phyloP scores from a whole-genome alignment of 441 rosid genomes.

The Adansonia gregorii region DNA sequence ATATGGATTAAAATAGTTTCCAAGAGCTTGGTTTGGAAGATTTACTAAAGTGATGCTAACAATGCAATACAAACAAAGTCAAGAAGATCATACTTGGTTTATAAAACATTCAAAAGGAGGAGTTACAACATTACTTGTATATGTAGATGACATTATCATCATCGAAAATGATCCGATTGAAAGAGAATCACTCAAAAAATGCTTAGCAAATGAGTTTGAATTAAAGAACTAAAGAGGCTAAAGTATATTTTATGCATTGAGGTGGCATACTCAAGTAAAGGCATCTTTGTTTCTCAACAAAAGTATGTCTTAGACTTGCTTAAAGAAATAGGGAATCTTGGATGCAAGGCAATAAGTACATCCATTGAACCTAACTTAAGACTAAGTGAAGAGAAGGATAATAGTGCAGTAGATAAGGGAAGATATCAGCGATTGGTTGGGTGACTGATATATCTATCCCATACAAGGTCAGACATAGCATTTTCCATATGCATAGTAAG shows the following conservation, averaged over 20 bases:
- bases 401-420: background rate
- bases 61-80: background rate
- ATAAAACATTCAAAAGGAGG: background rate
- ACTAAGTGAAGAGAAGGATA: background rate
- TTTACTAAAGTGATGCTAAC: background rate
- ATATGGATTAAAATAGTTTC: too few relatives aligned
- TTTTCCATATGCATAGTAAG: background rate
- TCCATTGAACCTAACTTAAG: background rate
- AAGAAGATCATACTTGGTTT: background rate
- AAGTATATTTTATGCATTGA: background rate
- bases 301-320: background rate
- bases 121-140: background rate
- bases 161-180: background rate
- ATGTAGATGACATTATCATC: too few relatives aligned
- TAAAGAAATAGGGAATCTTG: background rate
- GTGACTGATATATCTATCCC: background rate
- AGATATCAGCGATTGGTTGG: background rate
- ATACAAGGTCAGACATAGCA: background rate
- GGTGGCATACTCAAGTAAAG: background rate
- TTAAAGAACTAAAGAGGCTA: background rate
- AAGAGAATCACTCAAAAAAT: background rate
- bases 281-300: background rate
- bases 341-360: background rate
- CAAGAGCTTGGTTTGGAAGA: too few relatives aligned
- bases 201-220: background rate